Evolutionary conservation across 1,139 yeast genomes (phyloP).

Genomic region (Yamadazyma triangularis): DNA sequence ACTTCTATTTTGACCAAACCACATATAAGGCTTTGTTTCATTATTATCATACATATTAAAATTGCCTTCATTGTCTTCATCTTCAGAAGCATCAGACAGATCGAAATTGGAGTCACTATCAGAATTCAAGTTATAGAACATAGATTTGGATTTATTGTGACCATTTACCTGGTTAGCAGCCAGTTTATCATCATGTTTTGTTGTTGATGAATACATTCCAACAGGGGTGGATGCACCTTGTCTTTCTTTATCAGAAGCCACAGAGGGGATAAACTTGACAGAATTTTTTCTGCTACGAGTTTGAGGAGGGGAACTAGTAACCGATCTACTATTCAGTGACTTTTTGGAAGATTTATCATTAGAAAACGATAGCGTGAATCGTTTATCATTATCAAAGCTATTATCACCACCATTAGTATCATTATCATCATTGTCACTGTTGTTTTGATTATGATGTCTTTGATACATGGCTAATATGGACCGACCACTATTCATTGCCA

Average conservation of each 20-base stretch:
- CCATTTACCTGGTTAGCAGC: not conserved
- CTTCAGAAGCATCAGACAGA: conserved; percentile 15
- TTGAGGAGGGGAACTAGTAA: conserved; percentile 7
- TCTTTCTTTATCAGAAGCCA: conserved; percentile 6
- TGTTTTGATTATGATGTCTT: conserved; percentile 11
- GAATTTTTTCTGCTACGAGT: conserved; percentile 23
- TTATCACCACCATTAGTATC: conserved; percentile 4
- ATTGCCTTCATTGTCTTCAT: conserved; percentile 8
- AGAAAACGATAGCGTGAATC: conserved; percentile 22
- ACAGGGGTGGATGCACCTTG: conserved; percentile 10
- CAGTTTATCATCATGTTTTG: not conserved
- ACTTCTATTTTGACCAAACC: conserved; percentile 35
- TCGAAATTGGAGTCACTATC: conserved; percentile 15
- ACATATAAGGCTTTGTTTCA: conserved; percentile 17
- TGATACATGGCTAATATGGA: conserved; percentile 25
- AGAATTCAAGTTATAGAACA: conserved; percentile 32
- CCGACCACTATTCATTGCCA: conserved; percentile 18
- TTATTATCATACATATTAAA: conserved; percentile 3
- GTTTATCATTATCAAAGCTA: conserved; percentile 11
- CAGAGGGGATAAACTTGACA: conserved; percentile 29
- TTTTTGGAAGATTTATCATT: conserved; percentile 1
- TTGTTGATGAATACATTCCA: conserved; percentile 9
- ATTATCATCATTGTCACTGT: conserved; percentile 3
- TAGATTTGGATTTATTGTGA: conserved; percentile 13
- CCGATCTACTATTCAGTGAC: conserved; percentile 1